Percentiles rank a stretch among this genome's conserved stretches.
phyloP scores from a whole-genome alignment of 2,329 filamentous ascomycete species.

The Zymoseptoria tritici region DNA sequence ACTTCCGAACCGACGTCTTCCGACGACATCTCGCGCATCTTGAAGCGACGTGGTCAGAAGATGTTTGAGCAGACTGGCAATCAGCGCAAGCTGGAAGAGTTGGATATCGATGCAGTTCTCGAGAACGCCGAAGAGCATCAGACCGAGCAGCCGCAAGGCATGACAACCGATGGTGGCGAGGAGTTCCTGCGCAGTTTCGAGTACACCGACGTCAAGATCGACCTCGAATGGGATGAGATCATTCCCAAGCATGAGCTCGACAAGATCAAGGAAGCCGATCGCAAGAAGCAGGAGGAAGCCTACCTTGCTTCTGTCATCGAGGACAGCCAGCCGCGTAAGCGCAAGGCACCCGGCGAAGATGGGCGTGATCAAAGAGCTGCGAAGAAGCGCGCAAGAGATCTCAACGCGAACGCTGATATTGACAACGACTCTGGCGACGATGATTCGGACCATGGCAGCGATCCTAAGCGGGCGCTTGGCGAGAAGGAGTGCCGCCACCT shows the following conservation, averaged over 20 bases:
- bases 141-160: slow-evolving; percentile 88
- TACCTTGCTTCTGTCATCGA: slow-evolving; percentile 77
- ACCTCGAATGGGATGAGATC: slow-evolving; percentile 97
- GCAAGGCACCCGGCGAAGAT: slow-evolving; percentile 59
- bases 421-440: slow-evolving; percentile 47
- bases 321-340: slow-evolving; percentile 71
- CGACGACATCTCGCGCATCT: slow-evolving; percentile 90
- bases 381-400: slow-evolving; percentile 62
- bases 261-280: slow-evolving; percentile 81
- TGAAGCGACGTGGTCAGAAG: slow-evolving; percentile 96
- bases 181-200: slow-evolving; percentile 87
- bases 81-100: slow-evolving; percentile 90
- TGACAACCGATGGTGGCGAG: slow-evolving; percentile 91
- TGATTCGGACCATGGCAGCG: slow-evolving; percentile 50
- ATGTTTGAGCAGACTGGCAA: slow-evolving; percentile 98
- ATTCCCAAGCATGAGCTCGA: slow-evolving; percentile 91
- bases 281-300: slow-evolving; percentile 71
- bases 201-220: slow-evolving; percentile 94
- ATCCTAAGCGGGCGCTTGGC: slow-evolving; percentile 81
- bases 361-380: slow-evolving; percentile 58
- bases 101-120: slow-evolving; percentile 94
- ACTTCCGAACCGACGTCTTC: slow-evolving; percentile 76
- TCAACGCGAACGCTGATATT: slow-evolving; percentile 56
- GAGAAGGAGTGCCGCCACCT: slow-evolving; percentile 92
- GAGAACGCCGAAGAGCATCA: slow-evolving; percentile 96